phyloP scores from a whole-genome alignment of 2,329 filamentous ascomycete species.

The Exophiala bonariae region DNA sequence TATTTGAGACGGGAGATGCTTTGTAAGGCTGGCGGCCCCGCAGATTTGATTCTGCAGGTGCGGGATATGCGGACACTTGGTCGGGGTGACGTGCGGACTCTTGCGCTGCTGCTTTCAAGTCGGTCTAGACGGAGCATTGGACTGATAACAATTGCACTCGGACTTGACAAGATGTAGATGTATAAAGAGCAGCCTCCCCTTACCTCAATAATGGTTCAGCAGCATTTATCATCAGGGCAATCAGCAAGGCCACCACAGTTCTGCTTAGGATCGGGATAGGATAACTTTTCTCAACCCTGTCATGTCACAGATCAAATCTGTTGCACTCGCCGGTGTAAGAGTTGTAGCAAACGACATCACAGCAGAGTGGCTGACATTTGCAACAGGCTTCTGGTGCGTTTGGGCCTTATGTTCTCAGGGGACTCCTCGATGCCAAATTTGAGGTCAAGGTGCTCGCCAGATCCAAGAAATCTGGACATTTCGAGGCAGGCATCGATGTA shows the following conservation, averaged over 20 bases:
- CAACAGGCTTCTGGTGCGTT: conserved; percentile 30
- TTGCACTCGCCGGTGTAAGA: conserved; percentile 12
- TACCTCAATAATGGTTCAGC: too few species aligned
- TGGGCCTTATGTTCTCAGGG: conserved; percentile 28
- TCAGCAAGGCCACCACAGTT: too few species aligned
- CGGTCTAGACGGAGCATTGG: too few species aligned
- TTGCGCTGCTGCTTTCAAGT: not conserved
- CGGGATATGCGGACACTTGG: conserved; percentile 1
- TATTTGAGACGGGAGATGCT: too few species aligned
- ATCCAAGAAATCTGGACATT: conserved; percentile 6
- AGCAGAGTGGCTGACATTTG: not conserved
- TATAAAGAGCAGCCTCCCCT: too few species aligned
- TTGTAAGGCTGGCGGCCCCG: too few species aligned
- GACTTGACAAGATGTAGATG: too few species aligned
- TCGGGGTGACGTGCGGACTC: not conserved
- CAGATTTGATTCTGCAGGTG: not conserved
- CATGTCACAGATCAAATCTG: conserved; percentile 13
- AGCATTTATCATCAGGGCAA: too few species aligned
- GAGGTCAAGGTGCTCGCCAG: conserved; percentile 31
- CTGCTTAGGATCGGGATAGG: too few species aligned
- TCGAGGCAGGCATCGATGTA: conserved; percentile 7
- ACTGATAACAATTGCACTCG: too few species aligned
- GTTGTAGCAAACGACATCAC: not conserved
- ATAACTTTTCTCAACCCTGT: too few species aligned
- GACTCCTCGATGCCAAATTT: conserved; percentile 27